Conservation (phyloP, 148 eudicot species). For the Beta vulgaris region DNA sequence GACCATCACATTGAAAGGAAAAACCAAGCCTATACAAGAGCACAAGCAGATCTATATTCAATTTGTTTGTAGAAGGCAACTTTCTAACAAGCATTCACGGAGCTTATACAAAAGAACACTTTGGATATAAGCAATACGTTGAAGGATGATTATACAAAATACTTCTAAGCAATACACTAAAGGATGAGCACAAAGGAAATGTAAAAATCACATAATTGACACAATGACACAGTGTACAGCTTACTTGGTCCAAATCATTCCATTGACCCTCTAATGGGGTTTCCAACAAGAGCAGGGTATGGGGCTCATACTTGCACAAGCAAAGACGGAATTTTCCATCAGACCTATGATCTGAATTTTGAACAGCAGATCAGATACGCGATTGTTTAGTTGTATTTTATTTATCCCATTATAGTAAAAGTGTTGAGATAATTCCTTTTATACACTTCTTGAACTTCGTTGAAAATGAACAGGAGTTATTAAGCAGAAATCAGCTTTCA, state of each 20-base stretch:
- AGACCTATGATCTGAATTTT: background rate
- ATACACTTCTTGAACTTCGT: background rate
- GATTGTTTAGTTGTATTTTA: background rate
- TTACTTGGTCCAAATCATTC: background rate
- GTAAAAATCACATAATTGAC: background rate
- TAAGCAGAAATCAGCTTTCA: background rate
- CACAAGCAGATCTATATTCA: background rate
- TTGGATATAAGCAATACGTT: background rate
- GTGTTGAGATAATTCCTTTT: background rate
- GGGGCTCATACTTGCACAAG: background rate
- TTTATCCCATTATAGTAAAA: background rate
- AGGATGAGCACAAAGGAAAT: too few species aligned
- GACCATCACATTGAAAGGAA: conserved; percentile 1
- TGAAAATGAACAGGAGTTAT: background rate
- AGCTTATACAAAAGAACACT: background rate
- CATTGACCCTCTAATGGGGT: background rate
- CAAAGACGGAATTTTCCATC: background rate
- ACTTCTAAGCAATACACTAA: too few species aligned
- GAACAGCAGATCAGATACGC: background rate
- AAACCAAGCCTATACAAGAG: background rate
- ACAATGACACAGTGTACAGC: background rate
- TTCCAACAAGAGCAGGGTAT: background rate
- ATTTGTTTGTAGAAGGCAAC: background rate
- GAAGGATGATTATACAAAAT: background rate
- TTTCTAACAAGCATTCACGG: background rate